Conservation (phyloP, 164 flowering plant genomes). For the Brasenia schreberi region DNA sequence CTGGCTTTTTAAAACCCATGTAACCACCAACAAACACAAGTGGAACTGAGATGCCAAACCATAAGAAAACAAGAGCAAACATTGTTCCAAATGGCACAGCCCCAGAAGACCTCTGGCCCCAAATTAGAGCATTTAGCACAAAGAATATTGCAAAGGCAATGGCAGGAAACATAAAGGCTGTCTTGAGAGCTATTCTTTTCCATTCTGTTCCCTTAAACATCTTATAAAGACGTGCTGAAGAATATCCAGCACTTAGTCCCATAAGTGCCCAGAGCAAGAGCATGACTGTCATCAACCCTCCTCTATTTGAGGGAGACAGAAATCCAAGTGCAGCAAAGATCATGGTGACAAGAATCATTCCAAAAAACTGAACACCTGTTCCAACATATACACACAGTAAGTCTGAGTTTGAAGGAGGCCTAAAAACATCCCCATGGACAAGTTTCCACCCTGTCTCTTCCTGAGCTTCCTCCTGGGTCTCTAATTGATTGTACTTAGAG, state of each 20-base stretch:
- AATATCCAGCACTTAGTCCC: constrained; percentile 43
- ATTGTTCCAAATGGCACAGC: constrained; percentile 88
- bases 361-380: constrained; percentile 68
- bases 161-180: constrained; percentile 74
- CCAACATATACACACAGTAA: constrained; percentile 82
- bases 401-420: constrained; percentile 68
- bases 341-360: constrained; percentile 44
- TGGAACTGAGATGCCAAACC: constrained; percentile 94
- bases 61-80: constrained; percentile 67
- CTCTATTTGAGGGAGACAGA: constrained; percentile 20
- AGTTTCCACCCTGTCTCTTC: constrained; percentile 26
- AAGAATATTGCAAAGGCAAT: constrained; percentile 49
- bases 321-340: constrained; percentile 75
- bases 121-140: constrained; percentile 66
- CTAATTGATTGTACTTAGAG: constrained; percentile 1
- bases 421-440: constrained; percentile 88
- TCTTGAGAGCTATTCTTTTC: constrained; percentile 66
- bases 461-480: constrained; percentile 13
- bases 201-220: constrained; percentile 87
- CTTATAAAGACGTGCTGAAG: constrained; percentile 74
- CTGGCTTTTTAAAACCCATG: constrained; percentile 59
- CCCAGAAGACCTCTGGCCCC: constrained; percentile 80
- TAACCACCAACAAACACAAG: constrained; percentile 79
- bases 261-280: constrained; percentile 2
- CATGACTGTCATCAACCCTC: constrained; percentile 9